These are phyloP conservation scores for Xylaria sp. DNA, from an alignment of 2,329 filamentous ascomycete genomes.

Conservation along the genomic window DNA sequence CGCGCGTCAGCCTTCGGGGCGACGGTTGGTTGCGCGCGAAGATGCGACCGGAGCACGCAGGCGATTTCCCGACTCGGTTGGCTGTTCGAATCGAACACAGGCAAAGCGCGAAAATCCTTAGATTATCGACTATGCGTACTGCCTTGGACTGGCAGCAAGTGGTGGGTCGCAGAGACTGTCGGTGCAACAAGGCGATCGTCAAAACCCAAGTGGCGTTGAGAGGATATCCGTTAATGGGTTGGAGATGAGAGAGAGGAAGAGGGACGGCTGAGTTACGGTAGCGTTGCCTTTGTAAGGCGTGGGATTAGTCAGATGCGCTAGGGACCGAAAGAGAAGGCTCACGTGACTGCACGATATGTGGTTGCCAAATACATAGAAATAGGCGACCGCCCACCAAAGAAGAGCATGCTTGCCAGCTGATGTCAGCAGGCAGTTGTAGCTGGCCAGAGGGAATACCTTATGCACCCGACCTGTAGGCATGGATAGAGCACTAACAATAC, in stretches of 20 bases:
- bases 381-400: background rate
- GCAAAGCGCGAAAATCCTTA: background rate
- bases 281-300: conserved; percentile 35
- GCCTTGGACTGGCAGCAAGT: background rate
- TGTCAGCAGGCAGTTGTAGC: background rate
- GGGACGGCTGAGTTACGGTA: conserved; percentile 20
- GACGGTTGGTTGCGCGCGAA: conserved; percentile 20
- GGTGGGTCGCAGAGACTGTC: background rate
- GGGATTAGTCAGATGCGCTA: conserved; percentile 39
- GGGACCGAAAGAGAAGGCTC: conserved; percentile 18
- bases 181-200: conserved; percentile 4
- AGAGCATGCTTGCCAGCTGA: background rate
- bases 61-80: background rate
- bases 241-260: conserved; percentile 19
- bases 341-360: conserved; percentile 24
- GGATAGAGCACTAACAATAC: too few relatives aligned
- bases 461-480: too few relatives aligned
- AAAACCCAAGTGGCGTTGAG: conserved; percentile 7
- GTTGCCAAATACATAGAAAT: too few relatives aligned
- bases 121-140: background rate
- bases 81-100: conserved; percentile 1
- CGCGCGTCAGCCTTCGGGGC: conserved; percentile 24
- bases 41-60: conserved; percentile 26
- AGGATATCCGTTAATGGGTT: conserved; percentile 12
- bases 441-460: too few relatives aligned